Evolutionary conservation across 768 basidiomycete species (phyloP).

Genomic region (Pholiota conissans): DNA sequence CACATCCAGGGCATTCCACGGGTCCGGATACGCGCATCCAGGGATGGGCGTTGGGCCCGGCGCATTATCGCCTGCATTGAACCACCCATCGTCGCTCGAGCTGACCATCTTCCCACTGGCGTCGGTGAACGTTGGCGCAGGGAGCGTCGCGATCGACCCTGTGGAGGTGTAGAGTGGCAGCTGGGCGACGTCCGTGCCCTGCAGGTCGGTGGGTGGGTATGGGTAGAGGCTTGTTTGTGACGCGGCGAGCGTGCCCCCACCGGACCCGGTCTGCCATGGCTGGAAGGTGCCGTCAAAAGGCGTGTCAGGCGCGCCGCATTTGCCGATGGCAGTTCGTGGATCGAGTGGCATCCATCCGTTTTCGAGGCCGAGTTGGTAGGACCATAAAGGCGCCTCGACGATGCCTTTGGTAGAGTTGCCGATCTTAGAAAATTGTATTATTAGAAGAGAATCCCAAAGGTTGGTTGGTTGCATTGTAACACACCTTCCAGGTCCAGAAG

Average conservation of each 20-base stretch:
- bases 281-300: slow-evolving; percentile 47
- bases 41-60: slow-evolving; percentile 46
- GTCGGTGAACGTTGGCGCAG: slow-evolving; percentile 39
- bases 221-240: slow-evolving; percentile 38
- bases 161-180: slow-evolving; percentile 73
- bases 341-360: slow-evolving; percentile 54
- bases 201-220: slow-evolving; percentile 68
- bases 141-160: slow-evolving; percentile 59
- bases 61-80: slow-evolving; percentile 46
- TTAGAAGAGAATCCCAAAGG: too few species aligned
- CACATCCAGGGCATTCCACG: slow-evolving; percentile 36
- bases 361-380: slow-evolving; percentile 43
- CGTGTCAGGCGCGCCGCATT: slow-evolving; percentile 51
- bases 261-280: slow-evolving; percentile 66
- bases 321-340: slow-evolving; percentile 49
- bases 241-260: slow-evolving; percentile 50
- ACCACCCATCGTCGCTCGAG: slow-evolving; percentile 55
- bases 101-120: slow-evolving; percentile 36
- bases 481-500: slow-evolving; percentile 57
- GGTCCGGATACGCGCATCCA: slow-evolving; percentile 58
- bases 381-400: slow-evolving; percentile 49
- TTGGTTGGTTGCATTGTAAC: too few species aligned
- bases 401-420: slow-evolving; percentile 34
- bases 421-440: slow-evolving; percentile 28
- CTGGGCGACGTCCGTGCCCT: slow-evolving; percentile 34